Percentiles rank a stretch among this genome's conserved stretches.
These are phyloP conservation scores for Pseudoneurospora amorphoporcata DNA, from an alignment of 495 filamentous ascomycete genomes.

Conservation along the genomic window DNA sequence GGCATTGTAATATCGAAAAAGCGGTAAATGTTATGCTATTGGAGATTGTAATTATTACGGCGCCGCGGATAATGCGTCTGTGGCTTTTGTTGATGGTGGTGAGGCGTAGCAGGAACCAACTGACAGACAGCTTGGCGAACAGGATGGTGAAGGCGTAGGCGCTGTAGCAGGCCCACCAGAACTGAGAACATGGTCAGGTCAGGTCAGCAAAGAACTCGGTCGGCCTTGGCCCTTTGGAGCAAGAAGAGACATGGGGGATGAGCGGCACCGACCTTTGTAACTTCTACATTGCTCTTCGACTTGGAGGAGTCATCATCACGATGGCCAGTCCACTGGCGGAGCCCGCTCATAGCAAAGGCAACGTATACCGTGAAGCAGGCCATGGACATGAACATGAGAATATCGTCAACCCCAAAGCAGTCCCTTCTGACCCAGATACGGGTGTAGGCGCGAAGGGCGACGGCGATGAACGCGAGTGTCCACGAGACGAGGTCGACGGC, in stretches of 20 bases:
- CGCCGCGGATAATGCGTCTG: conserved; percentile 14
- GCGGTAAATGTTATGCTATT: conserved; percentile 9
- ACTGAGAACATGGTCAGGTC: conserved; percentile 2
- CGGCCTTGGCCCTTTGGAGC: background rate
- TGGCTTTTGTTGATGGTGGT: conserved; percentile 7
- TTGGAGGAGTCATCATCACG: background rate
- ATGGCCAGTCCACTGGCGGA: conserved; percentile 4
- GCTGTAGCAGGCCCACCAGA: conserved; percentile 14
- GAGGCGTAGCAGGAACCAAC: conserved; percentile 22
- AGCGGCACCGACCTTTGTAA: conserved; percentile 2
- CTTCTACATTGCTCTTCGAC: background rate
- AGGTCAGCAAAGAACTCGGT: background rate
- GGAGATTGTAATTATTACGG: conserved; percentile 5
- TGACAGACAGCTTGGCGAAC: conserved; percentile 20
- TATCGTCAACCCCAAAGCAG: conserved; percentile 9
- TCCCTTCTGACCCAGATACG: conserved; percentile 6
- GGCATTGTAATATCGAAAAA: conserved; percentile 18
- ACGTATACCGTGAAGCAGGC: conserved; percentile 5
- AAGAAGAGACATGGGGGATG: background rate
- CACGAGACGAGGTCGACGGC: conserved; percentile 2
- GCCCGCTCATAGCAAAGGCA: conserved; percentile 4
- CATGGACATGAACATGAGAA: conserved; percentile 6
- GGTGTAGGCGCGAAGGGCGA: conserved; percentile 8
- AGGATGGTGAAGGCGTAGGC: conserved; percentile 9
- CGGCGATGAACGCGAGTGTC: conserved; percentile 1